phyloP scores from a whole-genome alignment of 139 green algal species.

The Tetradesmus obliquus region DNA sequence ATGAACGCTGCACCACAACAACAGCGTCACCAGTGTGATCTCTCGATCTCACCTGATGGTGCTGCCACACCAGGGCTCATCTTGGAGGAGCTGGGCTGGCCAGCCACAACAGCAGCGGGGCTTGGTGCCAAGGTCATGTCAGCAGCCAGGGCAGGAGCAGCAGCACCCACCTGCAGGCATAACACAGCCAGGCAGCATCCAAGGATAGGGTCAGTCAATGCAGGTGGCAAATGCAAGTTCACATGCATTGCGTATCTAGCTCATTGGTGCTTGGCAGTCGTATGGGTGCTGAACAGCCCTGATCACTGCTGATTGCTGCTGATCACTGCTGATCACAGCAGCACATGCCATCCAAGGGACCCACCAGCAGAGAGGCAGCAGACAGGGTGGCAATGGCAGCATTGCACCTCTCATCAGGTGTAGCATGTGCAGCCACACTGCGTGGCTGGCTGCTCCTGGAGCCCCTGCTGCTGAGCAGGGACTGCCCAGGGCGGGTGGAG shows the following conservation, averaged over 20 bases:
- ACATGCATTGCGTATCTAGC: neutral
- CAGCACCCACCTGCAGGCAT: neutral
- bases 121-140: neutral
- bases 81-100: neutral
- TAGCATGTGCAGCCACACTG: constrained; percentile 13
- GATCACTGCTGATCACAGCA: neutral
- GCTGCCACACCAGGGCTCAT: neutral
- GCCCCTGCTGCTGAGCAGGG: constrained; percentile 12
- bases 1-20: neutral
- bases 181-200: neutral
- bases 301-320: neutral
- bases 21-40: neutral
- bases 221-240: neutral
- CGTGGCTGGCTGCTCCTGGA: neutral
- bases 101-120: neutral
- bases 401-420: constrained; percentile 1
- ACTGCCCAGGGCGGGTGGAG: neutral
- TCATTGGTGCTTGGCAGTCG: neutral
- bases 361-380: constrained; percentile 22
- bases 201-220: neutral
- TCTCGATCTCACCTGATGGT: neutral
- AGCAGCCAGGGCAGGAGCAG: neutral
- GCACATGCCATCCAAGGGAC: neutral
- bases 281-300: neutral
- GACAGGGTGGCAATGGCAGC: constrained; percentile 2